Evolutionary conservation across 768 basidiomycete species (phyloP).

Genomic region (Multifurca ochricompacta): DNA sequence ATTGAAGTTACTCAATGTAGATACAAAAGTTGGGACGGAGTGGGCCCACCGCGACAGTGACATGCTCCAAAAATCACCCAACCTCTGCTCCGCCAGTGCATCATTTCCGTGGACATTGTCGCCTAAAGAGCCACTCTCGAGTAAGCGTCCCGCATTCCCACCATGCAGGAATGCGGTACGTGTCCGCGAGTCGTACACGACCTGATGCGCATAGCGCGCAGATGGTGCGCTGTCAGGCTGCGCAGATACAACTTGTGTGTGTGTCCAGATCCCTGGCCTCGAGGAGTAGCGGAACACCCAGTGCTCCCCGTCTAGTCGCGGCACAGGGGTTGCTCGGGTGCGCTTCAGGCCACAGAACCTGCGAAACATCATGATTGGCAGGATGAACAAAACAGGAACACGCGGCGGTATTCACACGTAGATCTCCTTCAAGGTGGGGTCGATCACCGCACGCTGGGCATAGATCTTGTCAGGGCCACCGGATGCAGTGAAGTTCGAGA

Average conservation of each 20-base stretch:
- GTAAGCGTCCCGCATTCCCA: conserved; percentile 53
- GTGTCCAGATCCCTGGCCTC: conserved; percentile 56
- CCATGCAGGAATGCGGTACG: conserved; percentile 64
- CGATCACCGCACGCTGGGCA: conserved; percentile 66
- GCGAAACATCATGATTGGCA: neutral
- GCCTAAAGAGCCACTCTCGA: conserved; percentile 17
- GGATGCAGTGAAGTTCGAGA: conserved; percentile 47
- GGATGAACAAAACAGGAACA: neutral
- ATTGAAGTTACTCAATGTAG: neutral
- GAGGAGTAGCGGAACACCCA: conserved; percentile 63
- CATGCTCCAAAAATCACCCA: conserved; percentile 81
- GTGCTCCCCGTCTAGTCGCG: conserved; percentile 42
- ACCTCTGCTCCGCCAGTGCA: conserved; percentile 25
- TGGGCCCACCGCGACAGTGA: conserved; percentile 47
- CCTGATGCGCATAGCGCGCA: conserved; percentile 71
- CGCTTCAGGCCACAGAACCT: conserved; percentile 61
- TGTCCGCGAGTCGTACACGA: conserved; percentile 57
- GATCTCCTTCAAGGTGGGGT: conserved; percentile 53
- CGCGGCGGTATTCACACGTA: conserved; percentile 49
- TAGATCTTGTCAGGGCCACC: conserved; percentile 70
- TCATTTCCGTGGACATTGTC: conserved; percentile 17
- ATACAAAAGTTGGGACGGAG: neutral
- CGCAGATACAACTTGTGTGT: neutral
- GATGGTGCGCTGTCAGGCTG: conserved; percentile 30
- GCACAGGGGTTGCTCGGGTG: conserved; percentile 32